phyloP scores from a whole-genome alignment of 2,329 filamentous ascomycete species.

The Phyllachora maydis region DNA sequence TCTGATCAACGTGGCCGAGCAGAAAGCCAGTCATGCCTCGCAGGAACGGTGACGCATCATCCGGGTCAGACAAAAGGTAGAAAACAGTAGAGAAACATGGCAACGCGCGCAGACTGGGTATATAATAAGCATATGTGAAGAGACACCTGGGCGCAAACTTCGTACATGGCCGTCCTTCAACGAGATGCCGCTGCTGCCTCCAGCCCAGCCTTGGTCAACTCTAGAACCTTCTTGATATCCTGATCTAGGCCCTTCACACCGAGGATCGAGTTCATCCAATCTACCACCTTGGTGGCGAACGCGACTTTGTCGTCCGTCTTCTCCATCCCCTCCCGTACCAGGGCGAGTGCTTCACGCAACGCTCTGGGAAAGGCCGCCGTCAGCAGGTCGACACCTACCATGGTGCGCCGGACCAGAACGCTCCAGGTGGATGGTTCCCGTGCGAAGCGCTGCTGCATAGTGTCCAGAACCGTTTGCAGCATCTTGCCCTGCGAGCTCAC shows the following conservation, averaged over 20 bases:
- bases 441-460: conserved; percentile 38
- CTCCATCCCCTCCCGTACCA: conserved; percentile 30
- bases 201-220: conserved; percentile 22
- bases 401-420: conserved; percentile 50
- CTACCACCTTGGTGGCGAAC: conserved; percentile 24
- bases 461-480: conserved; percentile 50
- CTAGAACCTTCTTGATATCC: conserved; percentile 32
- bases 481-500: conserved; percentile 45
- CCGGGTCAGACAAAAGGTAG: too few relatives aligned
- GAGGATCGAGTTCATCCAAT: conserved; percentile 34
- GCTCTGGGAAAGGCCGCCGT: conserved; percentile 55
- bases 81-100: too few relatives aligned
- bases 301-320: conserved; percentile 21
- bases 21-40: too few relatives aligned
- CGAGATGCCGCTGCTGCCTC: too few relatives aligned
- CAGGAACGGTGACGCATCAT: conserved; percentile 9
- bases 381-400: conserved; percentile 40
- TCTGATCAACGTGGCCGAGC: conserved; percentile 29
- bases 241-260: conserved; percentile 27
- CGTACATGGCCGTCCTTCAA: too few relatives aligned
- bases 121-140: too few relatives aligned
- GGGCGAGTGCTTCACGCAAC: conserved; percentile 41
- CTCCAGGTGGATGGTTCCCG: conserved; percentile 41
- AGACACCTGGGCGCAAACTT: too few relatives aligned
- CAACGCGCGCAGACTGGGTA: too few relatives aligned